Evolutionary conservation across 495 filamentous ascomycete species (phyloP).

Genomic region (Poronia punctata): DNA sequence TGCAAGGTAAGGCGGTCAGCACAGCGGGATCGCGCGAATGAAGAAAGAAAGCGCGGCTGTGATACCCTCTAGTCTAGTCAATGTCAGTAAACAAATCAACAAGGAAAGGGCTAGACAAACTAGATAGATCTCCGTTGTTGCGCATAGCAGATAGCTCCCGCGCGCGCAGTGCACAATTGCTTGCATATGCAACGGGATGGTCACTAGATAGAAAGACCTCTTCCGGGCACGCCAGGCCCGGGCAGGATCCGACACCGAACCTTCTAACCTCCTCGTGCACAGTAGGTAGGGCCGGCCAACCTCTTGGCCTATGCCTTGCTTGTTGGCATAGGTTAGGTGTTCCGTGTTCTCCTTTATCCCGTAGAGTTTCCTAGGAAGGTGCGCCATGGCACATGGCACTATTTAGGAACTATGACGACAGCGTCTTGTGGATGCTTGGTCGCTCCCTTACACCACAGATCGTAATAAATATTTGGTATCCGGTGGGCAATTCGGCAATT

Average conservation of each 20-base stretch:
- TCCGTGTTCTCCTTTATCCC: no score
- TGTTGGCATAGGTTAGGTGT: no score
- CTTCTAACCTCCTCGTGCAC: no score
- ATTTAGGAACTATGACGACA: slow-evolving; percentile 5
- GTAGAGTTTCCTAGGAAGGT: no score
- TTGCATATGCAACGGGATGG: slow-evolving; percentile 8
- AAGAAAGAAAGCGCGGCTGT: background rate
- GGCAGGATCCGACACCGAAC: no score
- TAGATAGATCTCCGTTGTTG: background rate
- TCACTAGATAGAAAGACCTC: slow-evolving; percentile 2
- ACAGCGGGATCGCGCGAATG: slow-evolving; percentile 4
- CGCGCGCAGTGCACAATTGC: slow-evolving; percentile 1
- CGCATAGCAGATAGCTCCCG: background rate
- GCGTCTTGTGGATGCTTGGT: background rate
- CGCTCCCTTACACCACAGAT: background rate
- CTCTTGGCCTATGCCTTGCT: no score
- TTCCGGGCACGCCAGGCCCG: no score
- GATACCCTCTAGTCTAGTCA: slow-evolving; percentile 4
- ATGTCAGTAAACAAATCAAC: background rate
- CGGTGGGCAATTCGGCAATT: no score
- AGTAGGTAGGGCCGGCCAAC: no score
- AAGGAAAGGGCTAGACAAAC: no score
- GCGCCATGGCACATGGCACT: no score
- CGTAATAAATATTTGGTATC: no score
- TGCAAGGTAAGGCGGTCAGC: slow-evolving; percentile 7